A percentile compares a stretch with the other conserved stretches of the same genome.
Conservation (phyloP, 176 grass and related monocot species). For the Ensete glaucum region DNA sequence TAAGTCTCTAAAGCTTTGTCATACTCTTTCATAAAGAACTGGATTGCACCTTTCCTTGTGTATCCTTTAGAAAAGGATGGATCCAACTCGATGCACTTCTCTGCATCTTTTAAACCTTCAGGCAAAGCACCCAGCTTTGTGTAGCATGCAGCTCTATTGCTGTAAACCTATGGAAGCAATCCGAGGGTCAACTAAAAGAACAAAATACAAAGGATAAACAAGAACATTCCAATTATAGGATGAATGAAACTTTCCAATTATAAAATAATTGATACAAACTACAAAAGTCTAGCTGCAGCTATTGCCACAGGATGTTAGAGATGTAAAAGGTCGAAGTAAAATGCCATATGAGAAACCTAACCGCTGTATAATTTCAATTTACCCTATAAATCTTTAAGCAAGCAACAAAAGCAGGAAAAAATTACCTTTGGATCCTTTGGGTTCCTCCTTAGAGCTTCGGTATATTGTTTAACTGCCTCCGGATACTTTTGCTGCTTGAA, state of each 20-base stretch:
- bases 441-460: constrained; percentile 88
- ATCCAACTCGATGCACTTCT: constrained; percentile 95
- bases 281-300: background rate
- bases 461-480: constrained; percentile 89
- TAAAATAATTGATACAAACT: background rate
- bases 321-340: no score
- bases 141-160: constrained; percentile 95
- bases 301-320: no score
- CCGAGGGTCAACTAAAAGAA: background rate
- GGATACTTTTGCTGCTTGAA: constrained; percentile 96
- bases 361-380: background rate
- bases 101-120: constrained; percentile 97
- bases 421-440: constrained; percentile 83
- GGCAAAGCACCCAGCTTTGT: constrained; percentile 91
- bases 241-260: background rate
- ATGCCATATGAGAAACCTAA: background rate
- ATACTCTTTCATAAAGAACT: constrained; percentile 99
- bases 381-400: background rate
- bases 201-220: background rate
- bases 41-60: constrained; percentile 87
- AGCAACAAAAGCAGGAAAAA: background rate
- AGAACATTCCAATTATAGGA: background rate
- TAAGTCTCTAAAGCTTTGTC: constrained; percentile 95
- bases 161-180: constrained; percentile 56
- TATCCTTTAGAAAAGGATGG: constrained; percentile 94